A percentile compares a stretch with the other conserved stretches of the same genome.
phyloP scores from a whole-genome alignment of 495 filamentous ascomycete species.

The Patellaria atrata region DNA sequence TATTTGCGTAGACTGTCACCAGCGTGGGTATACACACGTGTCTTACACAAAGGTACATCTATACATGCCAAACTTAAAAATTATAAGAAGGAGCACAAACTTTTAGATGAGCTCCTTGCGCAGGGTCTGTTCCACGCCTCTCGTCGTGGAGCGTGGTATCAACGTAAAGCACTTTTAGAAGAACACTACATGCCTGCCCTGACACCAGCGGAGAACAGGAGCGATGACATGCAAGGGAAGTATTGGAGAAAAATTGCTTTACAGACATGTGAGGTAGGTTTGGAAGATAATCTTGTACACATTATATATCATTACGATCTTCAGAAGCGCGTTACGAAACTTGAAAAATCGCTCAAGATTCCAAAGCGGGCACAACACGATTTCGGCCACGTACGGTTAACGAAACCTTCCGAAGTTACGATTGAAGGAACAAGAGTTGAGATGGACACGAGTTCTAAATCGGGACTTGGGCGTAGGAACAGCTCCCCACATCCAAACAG shows the following conservation, averaged over 20 bases:
- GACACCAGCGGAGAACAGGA: constrained; percentile 35
- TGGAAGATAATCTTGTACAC: constrained; percentile 79
- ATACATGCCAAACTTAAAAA: constrained; percentile 75
- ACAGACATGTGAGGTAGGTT: constrained; percentile 70
- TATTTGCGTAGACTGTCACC: constrained; percentile 87
- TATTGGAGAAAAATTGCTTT: constrained; percentile 70
- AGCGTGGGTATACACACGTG: constrained; percentile 85
- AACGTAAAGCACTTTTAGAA: constrained; percentile 85
- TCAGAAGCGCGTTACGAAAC: constrained; percentile 79
- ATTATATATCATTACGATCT: constrained; percentile 87
- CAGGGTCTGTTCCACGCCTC: constrained; percentile 77
- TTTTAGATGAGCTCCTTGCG: constrained; percentile 59
- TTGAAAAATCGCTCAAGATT: constrained; percentile 75
- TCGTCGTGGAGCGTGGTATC: constrained; percentile 84
- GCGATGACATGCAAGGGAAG: constrained; percentile 54
- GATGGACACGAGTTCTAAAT: constrained; percentile 21
- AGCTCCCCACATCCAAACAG: constrained; percentile 14
- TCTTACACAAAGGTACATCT: constrained; percentile 73
- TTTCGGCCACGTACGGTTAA: constrained; percentile 69
- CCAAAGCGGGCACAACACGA: constrained; percentile 81
- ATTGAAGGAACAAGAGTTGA: constrained; percentile 67
- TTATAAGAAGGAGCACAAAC: constrained; percentile 59
- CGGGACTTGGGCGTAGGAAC: too few species aligned
- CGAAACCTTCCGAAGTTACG: constrained; percentile 56
- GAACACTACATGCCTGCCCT: constrained; percentile 81